Evolutionary conservation across 805 yeast genomes (phyloP).

Genomic region (Myxozyma neotropica): DNA sequence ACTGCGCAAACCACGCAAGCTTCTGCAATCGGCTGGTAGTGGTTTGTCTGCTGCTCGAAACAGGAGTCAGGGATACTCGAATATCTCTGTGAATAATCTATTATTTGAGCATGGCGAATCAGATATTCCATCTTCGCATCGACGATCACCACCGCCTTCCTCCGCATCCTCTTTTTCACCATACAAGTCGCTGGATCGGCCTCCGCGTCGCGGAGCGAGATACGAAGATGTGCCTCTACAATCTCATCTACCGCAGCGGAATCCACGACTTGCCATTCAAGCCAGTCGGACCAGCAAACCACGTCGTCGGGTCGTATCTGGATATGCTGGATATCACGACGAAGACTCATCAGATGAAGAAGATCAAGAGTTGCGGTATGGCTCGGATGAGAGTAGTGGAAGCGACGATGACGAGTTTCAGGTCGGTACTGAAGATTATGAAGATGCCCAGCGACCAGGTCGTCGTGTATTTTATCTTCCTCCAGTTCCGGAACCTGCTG

Average conservation of each 20-base stretch:
- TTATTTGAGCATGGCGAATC: slow-evolving; percentile 63
- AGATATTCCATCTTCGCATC: slow-evolving; percentile 83
- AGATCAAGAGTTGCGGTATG: background rate
- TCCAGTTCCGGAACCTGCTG: slow-evolving; percentile 2
- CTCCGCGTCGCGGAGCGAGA: background rate
- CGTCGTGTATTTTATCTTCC: slow-evolving; percentile 9
- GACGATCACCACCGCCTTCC: slow-evolving; percentile 44
- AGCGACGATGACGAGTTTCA: background rate
- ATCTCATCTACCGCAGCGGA: slow-evolving; percentile 1
- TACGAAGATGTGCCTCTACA: slow-evolving; percentile 15
- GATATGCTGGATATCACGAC: slow-evolving; percentile 3
- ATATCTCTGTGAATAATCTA: slow-evolving; percentile 78
- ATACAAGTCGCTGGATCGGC: slow-evolving; percentile 3
- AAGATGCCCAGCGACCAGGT: slow-evolving; percentile 5
- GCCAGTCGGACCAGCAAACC: background rate
- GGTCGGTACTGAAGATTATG: slow-evolving; percentile 2
- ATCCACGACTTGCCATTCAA: slow-evolving; percentile 16
- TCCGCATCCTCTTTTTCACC: slow-evolving; percentile 8
- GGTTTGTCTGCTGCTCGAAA: slow-evolving; percentile 3
- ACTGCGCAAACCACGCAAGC: slow-evolving; percentile 9
- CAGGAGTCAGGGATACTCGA: slow-evolving; percentile 55
- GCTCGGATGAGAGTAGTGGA: slow-evolving; percentile 1
- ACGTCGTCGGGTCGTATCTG: slow-evolving; percentile 4
- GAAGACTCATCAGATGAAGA: slow-evolving; percentile 2
- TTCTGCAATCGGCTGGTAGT: slow-evolving; percentile 6